Conservation (phyloP, 305 asterid genomes). For the Fraxinus dipetala region DNA sequence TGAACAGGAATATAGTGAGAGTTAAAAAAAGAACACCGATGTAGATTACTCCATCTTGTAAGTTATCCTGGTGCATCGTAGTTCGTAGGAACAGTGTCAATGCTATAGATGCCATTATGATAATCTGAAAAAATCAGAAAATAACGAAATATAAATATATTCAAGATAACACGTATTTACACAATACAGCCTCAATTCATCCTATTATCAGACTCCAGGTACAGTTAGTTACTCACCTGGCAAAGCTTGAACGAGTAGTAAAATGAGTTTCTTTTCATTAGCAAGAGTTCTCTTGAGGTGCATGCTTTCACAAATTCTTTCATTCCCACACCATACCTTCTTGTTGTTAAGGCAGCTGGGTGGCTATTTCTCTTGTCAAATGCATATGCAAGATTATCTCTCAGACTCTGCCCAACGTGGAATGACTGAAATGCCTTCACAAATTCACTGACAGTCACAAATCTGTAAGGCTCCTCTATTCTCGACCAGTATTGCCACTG, state of each 20-base stretch:
- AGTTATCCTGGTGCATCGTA: constrained; percentile 28
- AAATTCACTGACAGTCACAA: constrained; percentile 42
- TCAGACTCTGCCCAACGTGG: constrained; percentile 40
- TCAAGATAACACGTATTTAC: not conserved
- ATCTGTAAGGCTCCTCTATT: constrained; percentile 42
- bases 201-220: not conserved
- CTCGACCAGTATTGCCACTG: constrained; percentile 56
- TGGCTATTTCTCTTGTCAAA: constrained; percentile 50
- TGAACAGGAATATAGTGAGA: constrained; percentile 29
- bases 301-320: constrained; percentile 45
- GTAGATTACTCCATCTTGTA: constrained; percentile 27
- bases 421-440: constrained; percentile 40
- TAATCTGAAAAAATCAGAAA: constrained; percentile 24
- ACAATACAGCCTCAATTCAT: not conserved
- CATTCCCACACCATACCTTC: constrained; percentile 34
- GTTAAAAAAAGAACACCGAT: constrained; percentile 34
- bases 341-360: constrained; percentile 50
- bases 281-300: constrained; percentile 41
- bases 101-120: constrained; percentile 26
- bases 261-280: constrained; percentile 54
- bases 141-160: not conserved
- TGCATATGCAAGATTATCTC: constrained; percentile 33
- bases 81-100: constrained; percentile 39
- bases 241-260: constrained; percentile 41
- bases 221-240: constrained; percentile 31